Percentiles rank a stretch among this genome's conserved stretches.
phyloP scores from a whole-genome alignment of 768 basidiomycete genomes.

The Pleurotus cornucopiae region DNA sequence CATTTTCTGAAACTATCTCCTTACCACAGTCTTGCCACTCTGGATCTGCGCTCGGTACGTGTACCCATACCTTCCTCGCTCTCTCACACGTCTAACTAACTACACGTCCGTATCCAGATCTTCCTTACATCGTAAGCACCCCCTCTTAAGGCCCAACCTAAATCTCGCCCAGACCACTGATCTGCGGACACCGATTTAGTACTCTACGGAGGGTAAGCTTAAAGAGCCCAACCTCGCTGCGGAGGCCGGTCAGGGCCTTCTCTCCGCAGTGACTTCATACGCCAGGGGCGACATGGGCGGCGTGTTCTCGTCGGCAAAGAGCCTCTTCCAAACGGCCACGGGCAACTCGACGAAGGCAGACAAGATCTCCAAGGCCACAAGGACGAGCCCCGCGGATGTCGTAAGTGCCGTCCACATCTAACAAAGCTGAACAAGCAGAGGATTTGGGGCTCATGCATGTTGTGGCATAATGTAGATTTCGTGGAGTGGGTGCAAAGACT shows the following conservation, averaged over 20 bases:
- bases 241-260: constrained; percentile 82
- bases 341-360: constrained; percentile 63
- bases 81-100: too few species aligned
- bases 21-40: constrained; percentile 76
- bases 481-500: constrained; percentile 81
- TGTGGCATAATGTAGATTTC: constrained; percentile 48
- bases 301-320: constrained; percentile 67
- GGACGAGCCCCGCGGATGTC: constrained; percentile 81
- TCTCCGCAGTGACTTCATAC: constrained; percentile 77
- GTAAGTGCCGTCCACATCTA: constrained; percentile 29
- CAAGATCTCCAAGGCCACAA: constrained; percentile 53
- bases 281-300: constrained; percentile 78
- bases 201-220: constrained; percentile 92
- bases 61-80: too few species aligned
- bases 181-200: constrained; percentile 33
- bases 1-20: neutral
- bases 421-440: too few species aligned
- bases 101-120: constrained; percentile 34
- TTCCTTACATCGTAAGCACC: constrained; percentile 58
- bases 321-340: constrained; percentile 71
- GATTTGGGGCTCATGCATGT: neutral
- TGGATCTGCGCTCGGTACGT: constrained; percentile 77
- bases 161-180: too few species aligned
- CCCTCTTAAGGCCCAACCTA: neutral
- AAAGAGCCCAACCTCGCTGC: constrained; percentile 89